A percentile compares a stretch with the other conserved stretches of the same genome.
Evolutionary conservation across 2,329 filamentous ascomycete species (phyloP).

Genomic region (Claviceps humidiphila): DNA sequence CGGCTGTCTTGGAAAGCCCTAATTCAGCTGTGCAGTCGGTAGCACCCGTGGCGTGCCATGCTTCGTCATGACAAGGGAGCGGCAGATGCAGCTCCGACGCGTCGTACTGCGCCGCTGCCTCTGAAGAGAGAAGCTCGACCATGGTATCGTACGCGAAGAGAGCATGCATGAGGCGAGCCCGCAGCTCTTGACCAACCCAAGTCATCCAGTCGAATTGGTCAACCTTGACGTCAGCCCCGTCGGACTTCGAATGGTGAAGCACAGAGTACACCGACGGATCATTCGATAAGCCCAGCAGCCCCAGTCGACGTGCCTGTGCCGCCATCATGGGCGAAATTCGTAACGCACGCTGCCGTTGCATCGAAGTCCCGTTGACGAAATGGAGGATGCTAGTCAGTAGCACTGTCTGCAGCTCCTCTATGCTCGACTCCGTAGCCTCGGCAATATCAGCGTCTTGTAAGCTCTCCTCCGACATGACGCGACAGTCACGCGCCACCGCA

Average conservation of each 20-base stretch:
- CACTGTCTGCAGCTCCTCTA: constrained; percentile 57
- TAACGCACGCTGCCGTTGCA: constrained; percentile 50
- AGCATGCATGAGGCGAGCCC: constrained; percentile 50
- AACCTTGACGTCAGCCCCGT: constrained; percentile 23
- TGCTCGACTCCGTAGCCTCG: constrained; percentile 23
- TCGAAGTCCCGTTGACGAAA: constrained; percentile 56
- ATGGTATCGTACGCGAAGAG: constrained; percentile 52
- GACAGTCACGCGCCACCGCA: constrained; percentile 44
- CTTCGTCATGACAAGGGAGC: constrained; percentile 59
- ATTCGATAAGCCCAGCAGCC: constrained; percentile 38
- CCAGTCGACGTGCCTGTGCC: constrained; percentile 41
- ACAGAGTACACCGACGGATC: constrained; percentile 28
- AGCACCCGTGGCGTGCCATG: constrained; percentile 52
- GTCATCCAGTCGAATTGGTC: constrained; percentile 37
- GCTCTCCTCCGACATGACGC: constrained; percentile 24
- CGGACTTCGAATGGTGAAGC: constrained; percentile 49
- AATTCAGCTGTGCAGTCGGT: constrained; percentile 51
- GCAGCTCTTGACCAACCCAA: constrained; percentile 61
- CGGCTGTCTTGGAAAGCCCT: constrained; percentile 50
- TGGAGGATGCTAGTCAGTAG: constrained; percentile 48
- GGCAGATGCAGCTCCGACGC: constrained; percentile 50
- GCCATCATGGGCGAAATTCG: constrained; percentile 45
- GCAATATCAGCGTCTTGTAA: constrained; percentile 12
- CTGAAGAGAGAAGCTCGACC: constrained; percentile 59
- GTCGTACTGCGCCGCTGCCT: constrained; percentile 46